phyloP scores from a whole-genome alignment of 495 filamentous ascomycete genomes.

The Pyrenula massariospora region DNA sequence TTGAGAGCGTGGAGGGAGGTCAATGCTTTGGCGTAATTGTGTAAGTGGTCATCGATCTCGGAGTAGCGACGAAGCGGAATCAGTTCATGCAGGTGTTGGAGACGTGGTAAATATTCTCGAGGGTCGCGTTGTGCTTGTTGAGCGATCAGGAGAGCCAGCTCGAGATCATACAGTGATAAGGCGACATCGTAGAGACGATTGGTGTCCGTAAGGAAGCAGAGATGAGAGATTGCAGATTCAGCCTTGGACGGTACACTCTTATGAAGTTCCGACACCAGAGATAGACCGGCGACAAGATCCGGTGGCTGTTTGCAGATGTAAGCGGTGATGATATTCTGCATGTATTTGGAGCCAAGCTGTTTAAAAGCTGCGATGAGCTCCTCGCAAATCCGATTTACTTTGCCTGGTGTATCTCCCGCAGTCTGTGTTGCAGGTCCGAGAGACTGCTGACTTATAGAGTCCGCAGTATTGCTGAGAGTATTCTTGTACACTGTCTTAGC shows the following conservation, averaged over 20 bases:
- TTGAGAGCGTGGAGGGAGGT: conserved; percentile 55
- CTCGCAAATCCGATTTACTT: conserved; percentile 84
- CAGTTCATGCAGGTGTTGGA: conserved; percentile 72
- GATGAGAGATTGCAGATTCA: conserved; percentile 83
- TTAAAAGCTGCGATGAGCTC: conserved; percentile 62
- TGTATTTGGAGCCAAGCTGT: conserved; percentile 48
- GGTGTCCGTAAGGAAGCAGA: conserved; percentile 90
- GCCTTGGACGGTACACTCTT: conserved; percentile 54
- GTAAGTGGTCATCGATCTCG: conserved; percentile 79
- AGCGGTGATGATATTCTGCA: conserved; percentile 90
- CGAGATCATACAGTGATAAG: conserved; percentile 81
- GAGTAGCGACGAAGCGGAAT: conserved; percentile 57
- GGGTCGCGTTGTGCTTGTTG: conserved; percentile 96
- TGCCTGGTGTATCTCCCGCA: conserved; percentile 28
- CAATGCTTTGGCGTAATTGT: conserved; percentile 64
- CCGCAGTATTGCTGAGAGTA: conserved; percentile 37
- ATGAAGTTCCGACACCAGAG: conserved; percentile 56
- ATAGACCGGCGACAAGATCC: conserved; percentile 74
- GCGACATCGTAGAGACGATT: conserved; percentile 88
- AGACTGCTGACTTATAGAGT: conserved; percentile 19
- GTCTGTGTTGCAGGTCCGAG: neutral
- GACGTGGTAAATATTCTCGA: conserved; percentile 87
- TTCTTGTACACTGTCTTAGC: conserved; percentile 89
- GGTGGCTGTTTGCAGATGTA: conserved; percentile 88
- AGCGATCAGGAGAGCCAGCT: conserved; percentile 78